Percentiles rank a stretch among this genome's conserved stretches.
These are phyloP conservation scores for Hamigera avellanea DNA, from an alignment of 495 filamentous ascomycete genomes.

Conservation along the genomic window DNA sequence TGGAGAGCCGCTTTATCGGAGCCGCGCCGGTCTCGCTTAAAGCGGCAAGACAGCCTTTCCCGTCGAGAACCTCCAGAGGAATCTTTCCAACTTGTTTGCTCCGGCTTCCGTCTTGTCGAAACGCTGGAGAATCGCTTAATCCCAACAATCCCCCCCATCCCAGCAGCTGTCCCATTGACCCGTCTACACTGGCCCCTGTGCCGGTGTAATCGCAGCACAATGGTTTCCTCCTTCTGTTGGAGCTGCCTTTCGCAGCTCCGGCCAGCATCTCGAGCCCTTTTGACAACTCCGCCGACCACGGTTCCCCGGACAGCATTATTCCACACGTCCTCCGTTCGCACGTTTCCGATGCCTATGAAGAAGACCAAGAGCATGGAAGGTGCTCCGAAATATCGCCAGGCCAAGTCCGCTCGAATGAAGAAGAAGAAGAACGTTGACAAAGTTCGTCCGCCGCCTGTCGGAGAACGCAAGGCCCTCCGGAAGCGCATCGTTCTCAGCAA, in stretches of 20 bases:
- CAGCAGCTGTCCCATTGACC: conserved; percentile 14
- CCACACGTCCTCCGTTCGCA: conserved; percentile 26
- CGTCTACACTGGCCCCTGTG: conserved; percentile 24
- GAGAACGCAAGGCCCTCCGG: conserved; percentile 76
- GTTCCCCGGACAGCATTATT: conserved; percentile 28
- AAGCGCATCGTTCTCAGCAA: conserved; percentile 89
- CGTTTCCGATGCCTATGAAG: conserved; percentile 27
- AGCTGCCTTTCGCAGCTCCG: conserved; percentile 48
- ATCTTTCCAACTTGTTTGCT: conserved; percentile 25
- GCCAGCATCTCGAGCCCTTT: conserved; percentile 34
- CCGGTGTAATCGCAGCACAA: conserved; percentile 28
- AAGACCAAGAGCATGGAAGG: conserved; percentile 21
- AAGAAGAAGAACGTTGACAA: conserved; percentile 27
- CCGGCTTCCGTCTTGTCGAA: conserved; percentile 5
- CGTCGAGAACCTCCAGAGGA: conserved; percentile 8
- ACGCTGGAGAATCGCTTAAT: conserved; percentile 9
- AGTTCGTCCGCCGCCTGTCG: conserved; percentile 45
- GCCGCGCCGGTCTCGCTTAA: conserved; percentile 7
- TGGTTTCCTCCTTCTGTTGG: conserved; percentile 60
- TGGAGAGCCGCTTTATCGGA: conserved; percentile 9
- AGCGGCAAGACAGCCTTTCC: conserved; percentile 13
- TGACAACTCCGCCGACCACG: conserved; percentile 20
- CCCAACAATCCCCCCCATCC: conserved; percentile 7
- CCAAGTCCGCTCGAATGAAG: conserved; percentile 37
- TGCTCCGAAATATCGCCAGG: conserved; percentile 21